Conservation (phyloP, 2,329 filamentous ascomycete genomes). For the Trichoderma simmonsii region DNA sequence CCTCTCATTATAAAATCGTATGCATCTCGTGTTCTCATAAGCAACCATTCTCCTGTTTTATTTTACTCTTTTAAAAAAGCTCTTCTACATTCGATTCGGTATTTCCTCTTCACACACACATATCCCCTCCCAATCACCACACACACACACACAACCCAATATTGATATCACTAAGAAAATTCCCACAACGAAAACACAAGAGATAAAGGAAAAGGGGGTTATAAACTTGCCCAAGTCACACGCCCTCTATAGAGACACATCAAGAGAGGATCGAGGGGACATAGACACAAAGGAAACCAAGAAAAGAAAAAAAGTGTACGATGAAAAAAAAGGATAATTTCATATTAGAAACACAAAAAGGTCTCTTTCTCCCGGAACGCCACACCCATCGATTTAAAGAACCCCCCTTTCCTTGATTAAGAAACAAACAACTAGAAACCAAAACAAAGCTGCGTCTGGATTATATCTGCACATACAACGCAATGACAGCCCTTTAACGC, state of each 20-base stretch:
- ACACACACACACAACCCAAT: background rate
- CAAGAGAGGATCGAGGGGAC: background rate
- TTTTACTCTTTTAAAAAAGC: background rate
- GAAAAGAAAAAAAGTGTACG: background rate
- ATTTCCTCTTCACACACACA: background rate
- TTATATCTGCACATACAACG: constrained; percentile 3
- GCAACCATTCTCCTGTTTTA: background rate
- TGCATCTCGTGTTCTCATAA: background rate
- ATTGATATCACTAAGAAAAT: background rate
- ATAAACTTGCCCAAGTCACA: background rate
- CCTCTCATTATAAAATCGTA: background rate
- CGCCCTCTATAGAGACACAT: background rate
- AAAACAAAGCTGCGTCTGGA: background rate
- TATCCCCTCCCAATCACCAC: background rate
- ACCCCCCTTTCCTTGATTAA: constrained; percentile 22
- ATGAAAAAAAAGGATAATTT: background rate
- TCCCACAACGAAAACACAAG: background rate
- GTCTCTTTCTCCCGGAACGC: constrained; percentile 24
- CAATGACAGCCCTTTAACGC: constrained; percentile 8
- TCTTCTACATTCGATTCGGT: background rate
- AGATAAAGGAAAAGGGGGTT: background rate
- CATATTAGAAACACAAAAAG: background rate
- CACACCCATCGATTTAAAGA: constrained; percentile 21
- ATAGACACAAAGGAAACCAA: background rate
- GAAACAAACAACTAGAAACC: background rate